Percentiles rank a stretch among this genome's conserved stretches.
Evolutionary conservation across 2,329 filamentous ascomycete genomes (phyloP).

Genomic region (Thielaviopsis populi): DNA sequence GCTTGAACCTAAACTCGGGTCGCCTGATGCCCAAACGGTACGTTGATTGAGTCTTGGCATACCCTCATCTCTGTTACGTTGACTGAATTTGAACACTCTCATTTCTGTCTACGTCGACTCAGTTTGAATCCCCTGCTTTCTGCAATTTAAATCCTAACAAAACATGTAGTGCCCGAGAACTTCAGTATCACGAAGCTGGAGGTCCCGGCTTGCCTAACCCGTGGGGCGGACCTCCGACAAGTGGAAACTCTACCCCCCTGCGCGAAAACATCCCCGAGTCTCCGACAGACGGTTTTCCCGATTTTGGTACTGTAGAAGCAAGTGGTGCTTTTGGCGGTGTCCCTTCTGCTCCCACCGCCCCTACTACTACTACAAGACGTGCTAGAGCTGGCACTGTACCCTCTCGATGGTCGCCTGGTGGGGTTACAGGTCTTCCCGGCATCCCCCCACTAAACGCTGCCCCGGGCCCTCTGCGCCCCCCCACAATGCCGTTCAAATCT

Average conservation of each 20-base stretch:
- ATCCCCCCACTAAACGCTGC: constrained; percentile 10
- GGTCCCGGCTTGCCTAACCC: constrained; percentile 50
- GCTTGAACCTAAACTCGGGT: constrained; percentile 34
- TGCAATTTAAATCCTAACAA: background rate
- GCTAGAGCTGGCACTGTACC: constrained; percentile 91
- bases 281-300: constrained; percentile 87
- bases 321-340: constrained; percentile 5
- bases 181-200: constrained; percentile 89
- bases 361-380: constrained; percentile 47
- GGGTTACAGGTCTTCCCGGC: constrained; percentile 40
- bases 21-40: constrained; percentile 89
- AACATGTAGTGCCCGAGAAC: constrained; percentile 64
- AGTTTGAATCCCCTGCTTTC: no score
- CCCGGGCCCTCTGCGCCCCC: constrained; percentile 9
- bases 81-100: background rate
- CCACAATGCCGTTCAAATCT: constrained; percentile 52
- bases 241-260: constrained; percentile 87
- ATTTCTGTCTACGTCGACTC: no score
- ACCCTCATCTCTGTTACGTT: background rate
- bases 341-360: constrained; percentile 35
- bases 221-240: constrained; percentile 93
- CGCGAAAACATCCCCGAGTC: constrained; percentile 97
- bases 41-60: constrained; percentile 24
- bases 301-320: constrained; percentile 51
- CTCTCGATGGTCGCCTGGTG: constrained; percentile 74